Evolutionary conservation across 371 early-diverging fungal genomes (phyloP), one percentile per base, ranked within the genome.

Genomic region (Chytridiales sp.): DNA sequence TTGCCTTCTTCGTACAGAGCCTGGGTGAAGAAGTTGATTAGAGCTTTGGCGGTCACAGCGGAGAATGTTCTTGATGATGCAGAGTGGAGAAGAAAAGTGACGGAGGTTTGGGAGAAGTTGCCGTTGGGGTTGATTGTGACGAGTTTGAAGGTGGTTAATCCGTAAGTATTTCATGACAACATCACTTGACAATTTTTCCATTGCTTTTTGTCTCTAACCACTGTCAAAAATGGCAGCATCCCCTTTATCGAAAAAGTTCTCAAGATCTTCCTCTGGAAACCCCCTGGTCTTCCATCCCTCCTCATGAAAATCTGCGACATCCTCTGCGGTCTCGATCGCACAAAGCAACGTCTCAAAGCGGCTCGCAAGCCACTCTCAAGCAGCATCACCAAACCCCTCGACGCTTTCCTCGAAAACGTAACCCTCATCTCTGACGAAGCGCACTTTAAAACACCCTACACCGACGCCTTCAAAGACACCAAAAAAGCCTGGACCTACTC

Each of bases 171-270:
- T n/a, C n/a, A n/a, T n/a, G n/a, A n/a, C n/a, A n/a, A n/a, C n/a
- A n/a, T n/a, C n/a, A n/a, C n/a, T n/a, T n/a, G n/a, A n/a, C n/a
- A n/a, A n/a, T n/a, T n/a, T n/a, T n/a, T n/a, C n/a, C n/a, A n/a
- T n/a, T n/a, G n/a, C n/a, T n/a, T n/a, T 22, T 17, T 31, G 8
- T 34, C 34, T 43, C 38, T 31, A 40, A 51, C 13, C 26, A 3
- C 42, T 39, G 17, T 8, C 21, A 39, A 15, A 19, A n/a, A 49
- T 30, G 31, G 26, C 42, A 65, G 65, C 15, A 56, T 66, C 13
- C 72, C 72, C 19, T 72, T 72, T 47, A 56, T 72, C n/a, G 68
- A 72, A 17, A 56, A 61, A 3, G 38, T 67, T 4, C 57, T 72
- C 24, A 46, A 57, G 26, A 21, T 72, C 21, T 72, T 72, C 47